These are phyloP conservation scores for Angophora floribunda DNA, from an alignment of 345 rosid species.

Conservation along the genomic window DNA sequence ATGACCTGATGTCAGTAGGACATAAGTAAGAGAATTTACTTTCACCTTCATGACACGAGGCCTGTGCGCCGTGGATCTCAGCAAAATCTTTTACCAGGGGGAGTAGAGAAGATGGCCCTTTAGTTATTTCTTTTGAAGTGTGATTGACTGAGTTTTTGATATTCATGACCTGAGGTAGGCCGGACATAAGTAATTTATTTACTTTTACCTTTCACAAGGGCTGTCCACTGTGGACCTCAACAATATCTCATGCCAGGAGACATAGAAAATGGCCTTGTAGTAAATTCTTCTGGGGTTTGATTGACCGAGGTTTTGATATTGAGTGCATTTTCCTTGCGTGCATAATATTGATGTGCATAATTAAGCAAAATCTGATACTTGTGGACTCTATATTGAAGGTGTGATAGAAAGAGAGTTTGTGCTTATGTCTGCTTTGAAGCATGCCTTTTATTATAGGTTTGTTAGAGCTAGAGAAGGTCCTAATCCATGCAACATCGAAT, in stretches of 20 bases:
- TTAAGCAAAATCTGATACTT: not conserved
- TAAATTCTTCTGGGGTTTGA: not conserved
- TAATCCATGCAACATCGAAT: not conserved
- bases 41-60: not conserved
- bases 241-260: not conserved
- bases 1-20: not conserved
- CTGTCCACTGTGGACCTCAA: not conserved
- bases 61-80: not conserved
- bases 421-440: not conserved
- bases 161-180: not conserved
- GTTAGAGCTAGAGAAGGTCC: not conserved
- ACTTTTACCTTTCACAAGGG: not conserved
- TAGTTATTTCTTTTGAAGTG: not conserved
- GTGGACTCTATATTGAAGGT: not conserved
- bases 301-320: not conserved
- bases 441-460: not conserved
- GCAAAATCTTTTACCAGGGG: not conserved
- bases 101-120: not conserved
- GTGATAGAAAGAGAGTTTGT: not conserved
- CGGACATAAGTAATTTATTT: not conserved
- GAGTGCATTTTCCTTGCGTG: not conserved
- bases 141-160: not conserved
- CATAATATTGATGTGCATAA: not conserved
- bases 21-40: not conserved
- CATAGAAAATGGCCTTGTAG: not conserved